Evolutionary conservation across 2,329 filamentous ascomycete species (phyloP).

Genomic region (Penicillium verrucosum): DNA sequence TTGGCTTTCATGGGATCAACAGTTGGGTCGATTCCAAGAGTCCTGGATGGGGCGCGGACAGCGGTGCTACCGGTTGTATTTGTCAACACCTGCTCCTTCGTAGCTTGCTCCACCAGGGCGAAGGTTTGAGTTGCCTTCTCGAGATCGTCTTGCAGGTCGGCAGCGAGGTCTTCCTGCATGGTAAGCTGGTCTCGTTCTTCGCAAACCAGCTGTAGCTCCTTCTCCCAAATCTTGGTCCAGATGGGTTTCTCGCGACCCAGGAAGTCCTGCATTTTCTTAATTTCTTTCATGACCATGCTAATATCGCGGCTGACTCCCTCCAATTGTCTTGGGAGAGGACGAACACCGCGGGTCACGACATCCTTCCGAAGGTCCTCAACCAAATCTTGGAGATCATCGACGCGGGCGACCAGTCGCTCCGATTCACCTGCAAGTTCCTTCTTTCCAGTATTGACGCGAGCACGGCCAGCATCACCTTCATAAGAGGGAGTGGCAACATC

Average conservation of each 20-base stretch:
- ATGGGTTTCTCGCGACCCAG: slow-evolving; percentile 88
- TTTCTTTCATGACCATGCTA: slow-evolving; percentile 71
- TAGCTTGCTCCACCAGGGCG: slow-evolving; percentile 91
- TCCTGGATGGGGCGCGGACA: slow-evolving; percentile 52
- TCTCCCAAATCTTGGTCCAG: slow-evolving; percentile 99
- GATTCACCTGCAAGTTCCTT: slow-evolving; percentile 84
- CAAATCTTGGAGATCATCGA: slow-evolving; percentile 95
- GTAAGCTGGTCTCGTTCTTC: slow-evolving; percentile 92
- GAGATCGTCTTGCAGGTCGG: slow-evolving; percentile 88
- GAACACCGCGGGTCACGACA: slow-evolving; percentile 87
- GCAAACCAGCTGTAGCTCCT: slow-evolving; percentile 91
- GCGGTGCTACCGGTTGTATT: slow-evolving; percentile 45
- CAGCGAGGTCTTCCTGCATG: slow-evolving; percentile 90
- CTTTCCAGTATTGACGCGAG: slow-evolving; percentile 81
- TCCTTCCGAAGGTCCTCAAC: slow-evolving; percentile 97
- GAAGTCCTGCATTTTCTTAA: slow-evolving; percentile 92
- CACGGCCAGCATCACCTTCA: slow-evolving; percentile 74
- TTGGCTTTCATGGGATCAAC: slow-evolving; percentile 78
- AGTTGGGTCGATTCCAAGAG: slow-evolving; percentile 48
- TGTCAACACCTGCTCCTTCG: slow-evolving; percentile 89
- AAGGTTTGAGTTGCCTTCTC: slow-evolving; percentile 94
- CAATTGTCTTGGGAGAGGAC: slow-evolving; percentile 83
- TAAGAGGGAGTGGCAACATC: slow-evolving; percentile 69
- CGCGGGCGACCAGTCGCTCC: slow-evolving; percentile 82
- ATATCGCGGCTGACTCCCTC: slow-evolving; percentile 89